phyloP scores from a whole-genome alignment of 169 alveolate genomes.

The Eimeria maxima region DNA sequence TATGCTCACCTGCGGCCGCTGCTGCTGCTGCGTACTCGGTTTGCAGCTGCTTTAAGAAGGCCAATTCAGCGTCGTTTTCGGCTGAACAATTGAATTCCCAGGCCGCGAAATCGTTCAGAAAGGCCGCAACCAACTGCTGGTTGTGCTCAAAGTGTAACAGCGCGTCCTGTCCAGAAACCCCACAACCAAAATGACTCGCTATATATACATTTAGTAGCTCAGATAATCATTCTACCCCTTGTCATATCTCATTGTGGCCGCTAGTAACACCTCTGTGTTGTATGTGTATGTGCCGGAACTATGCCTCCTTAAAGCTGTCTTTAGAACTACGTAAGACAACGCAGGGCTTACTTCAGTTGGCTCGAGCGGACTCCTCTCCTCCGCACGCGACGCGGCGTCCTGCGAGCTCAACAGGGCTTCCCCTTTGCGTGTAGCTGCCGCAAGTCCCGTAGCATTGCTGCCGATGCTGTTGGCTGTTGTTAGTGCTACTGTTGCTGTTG shows the following conservation, averaged over 20 bases:
- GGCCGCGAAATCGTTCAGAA: not conserved
- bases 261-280: not conserved
- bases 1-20: not conserved
- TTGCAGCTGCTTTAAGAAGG: slow-evolving; percentile 35
- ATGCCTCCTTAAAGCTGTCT: no score
- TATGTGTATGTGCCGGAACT: no score
- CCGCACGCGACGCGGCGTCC: not conserved
- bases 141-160: slow-evolving; percentile 8
- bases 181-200: not conserved
- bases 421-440: not conserved
- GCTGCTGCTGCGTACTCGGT: not conserved
- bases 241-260: no score
- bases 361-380: not conserved
- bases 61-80: not conserved
- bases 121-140: not conserved
- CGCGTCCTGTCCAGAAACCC: slow-evolving; percentile 27
- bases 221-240: no score
- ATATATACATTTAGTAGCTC: no score
- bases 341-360: not conserved
- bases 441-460: not conserved
- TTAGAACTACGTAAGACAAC: no score
- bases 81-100: not conserved
- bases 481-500: not conserved
- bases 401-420: not conserved
- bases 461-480: no score